Percentiles rank a stretch among this genome's conserved stretches.
phyloP scores from a whole-genome alignment of 2,329 filamentous ascomycete species.

The Elsinoe batatas region DNA sequence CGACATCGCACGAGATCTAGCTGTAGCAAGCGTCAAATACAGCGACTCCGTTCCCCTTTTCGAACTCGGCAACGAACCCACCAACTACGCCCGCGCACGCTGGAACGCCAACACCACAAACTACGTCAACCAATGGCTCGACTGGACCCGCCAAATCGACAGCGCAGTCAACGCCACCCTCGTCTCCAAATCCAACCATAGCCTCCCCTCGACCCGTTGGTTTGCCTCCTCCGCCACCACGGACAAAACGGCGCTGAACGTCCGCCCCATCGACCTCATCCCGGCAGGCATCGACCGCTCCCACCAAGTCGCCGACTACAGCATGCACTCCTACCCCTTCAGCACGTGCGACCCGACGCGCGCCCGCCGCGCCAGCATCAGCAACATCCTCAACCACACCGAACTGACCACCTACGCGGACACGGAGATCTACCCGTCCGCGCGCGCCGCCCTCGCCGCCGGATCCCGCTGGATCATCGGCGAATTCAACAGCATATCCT shows the following conservation, averaged over 20 bases:
- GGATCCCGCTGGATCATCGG: slow-evolving; percentile 27
- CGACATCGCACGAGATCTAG: slow-evolving; percentile 22
- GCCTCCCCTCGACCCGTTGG: slow-evolving; percentile 18
- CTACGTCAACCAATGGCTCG: slow-evolving; percentile 25
- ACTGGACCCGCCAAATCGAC: slow-evolving; percentile 23
- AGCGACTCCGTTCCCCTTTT: slow-evolving; percentile 21
- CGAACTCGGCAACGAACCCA: slow-evolving; percentile 26
- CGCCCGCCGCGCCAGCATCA: slow-evolving; percentile 20
- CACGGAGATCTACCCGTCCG: slow-evolving; percentile 23
- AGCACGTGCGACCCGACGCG: slow-evolving; percentile 23
- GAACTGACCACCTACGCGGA: slow-evolving; percentile 21
- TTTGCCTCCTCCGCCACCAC: slow-evolving; percentile 25
- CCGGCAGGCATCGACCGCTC: slow-evolving; percentile 21
- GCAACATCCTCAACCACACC: slow-evolving; percentile 25
- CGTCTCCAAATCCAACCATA: neutral
- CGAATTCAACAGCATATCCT: slow-evolving; percentile 35
- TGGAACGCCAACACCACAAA: slow-evolving; percentile 21
- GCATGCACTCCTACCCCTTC: slow-evolving; percentile 25
- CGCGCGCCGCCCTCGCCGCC: slow-evolving; percentile 21
- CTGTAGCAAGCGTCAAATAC: slow-evolving; percentile 23
- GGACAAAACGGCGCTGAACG: slow-evolving; percentile 21
- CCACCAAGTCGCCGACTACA: slow-evolving; percentile 22
- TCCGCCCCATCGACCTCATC: slow-evolving; percentile 23
- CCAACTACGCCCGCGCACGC: slow-evolving; percentile 20
- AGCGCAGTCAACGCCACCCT: slow-evolving; percentile 18